These are phyloP conservation scores for Steccherinum ochraceum DNA, from an alignment of 768 basidiomycete genomes.

Conservation along the genomic window DNA sequence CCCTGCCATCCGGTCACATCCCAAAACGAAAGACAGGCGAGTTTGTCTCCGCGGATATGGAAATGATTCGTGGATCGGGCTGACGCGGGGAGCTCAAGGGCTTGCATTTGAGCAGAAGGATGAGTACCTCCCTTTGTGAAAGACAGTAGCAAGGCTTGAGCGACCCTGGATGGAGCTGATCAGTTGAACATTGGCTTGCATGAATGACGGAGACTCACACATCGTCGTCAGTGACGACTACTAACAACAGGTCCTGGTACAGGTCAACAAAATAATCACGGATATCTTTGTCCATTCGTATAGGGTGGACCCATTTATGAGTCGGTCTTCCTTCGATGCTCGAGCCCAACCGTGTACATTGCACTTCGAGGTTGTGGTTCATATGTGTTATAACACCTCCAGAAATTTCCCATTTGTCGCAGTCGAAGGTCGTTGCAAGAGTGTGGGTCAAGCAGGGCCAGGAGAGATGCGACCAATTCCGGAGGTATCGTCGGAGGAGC, in stretches of 20 bases:
- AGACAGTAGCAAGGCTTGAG: not conserved
- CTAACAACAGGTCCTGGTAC: slow-evolving; percentile 6
- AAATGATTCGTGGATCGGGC: not conserved
- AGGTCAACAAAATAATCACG: slow-evolving; percentile 10
- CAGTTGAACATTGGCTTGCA: not conserved
- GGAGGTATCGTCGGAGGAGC: slow-evolving; percentile 1
- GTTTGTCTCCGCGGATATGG: not conserved
- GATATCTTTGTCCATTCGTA: not conserved
- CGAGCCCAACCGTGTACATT: slow-evolving; percentile 4
- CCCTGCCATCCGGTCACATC: not conserved
- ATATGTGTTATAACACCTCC: slow-evolving; percentile 7
- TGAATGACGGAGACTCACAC: not conserved
- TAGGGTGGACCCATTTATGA: slow-evolving; percentile 1
- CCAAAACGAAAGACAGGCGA: not conserved
- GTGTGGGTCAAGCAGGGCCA: not conserved
- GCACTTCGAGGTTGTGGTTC: not conserved
- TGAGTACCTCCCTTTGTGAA: not conserved
- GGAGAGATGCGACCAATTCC: not conserved
- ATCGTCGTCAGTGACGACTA: not conserved
- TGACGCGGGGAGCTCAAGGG: not conserved
- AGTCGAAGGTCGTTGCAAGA: not conserved
- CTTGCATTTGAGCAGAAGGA: not conserved
- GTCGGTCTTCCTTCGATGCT: not conserved
- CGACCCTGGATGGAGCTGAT: not conserved
- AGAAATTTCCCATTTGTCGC: slow-evolving; percentile 8